Conservation (phyloP, 306 rosid species). For the Cucurbita ficifolia region DNA sequence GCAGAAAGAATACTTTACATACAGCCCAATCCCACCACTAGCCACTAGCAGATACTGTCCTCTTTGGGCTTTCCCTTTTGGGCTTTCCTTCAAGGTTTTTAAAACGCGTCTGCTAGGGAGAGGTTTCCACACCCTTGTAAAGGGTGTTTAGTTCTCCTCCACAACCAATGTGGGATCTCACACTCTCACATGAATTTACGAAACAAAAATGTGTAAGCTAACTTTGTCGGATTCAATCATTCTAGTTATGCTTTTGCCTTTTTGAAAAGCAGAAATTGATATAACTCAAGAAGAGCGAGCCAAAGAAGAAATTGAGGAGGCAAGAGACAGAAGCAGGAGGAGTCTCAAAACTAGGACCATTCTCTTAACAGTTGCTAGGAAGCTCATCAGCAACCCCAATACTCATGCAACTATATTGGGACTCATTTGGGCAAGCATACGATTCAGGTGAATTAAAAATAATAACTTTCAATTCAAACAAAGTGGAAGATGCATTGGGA, state of each 20-base stretch:
- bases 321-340: conserved; percentile 19
- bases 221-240: background rate
- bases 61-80: too few species aligned
- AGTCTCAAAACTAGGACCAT: conserved; percentile 33
- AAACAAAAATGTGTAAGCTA: background rate
- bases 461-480: background rate
- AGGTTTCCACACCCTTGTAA: too few species aligned
- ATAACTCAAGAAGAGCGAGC: conserved; percentile 31
- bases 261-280: conserved; percentile 37
- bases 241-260: conserved; percentile 9
- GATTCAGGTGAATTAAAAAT: conserved; percentile 36
- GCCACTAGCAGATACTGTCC: too few species aligned
- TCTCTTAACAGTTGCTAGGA: conserved; percentile 61
- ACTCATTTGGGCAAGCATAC: conserved; percentile 70
- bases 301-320: conserved; percentile 50
- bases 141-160: too few species aligned
- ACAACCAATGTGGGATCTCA: too few species aligned
- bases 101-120: too few species aligned
- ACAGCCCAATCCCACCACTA: too few species aligned
- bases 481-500: background rate
- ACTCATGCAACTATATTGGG: conserved; percentile 80
- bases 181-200: background rate
- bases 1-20: background rate
- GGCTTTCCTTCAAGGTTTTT: too few species aligned
- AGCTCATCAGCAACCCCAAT: conserved; percentile 63